These are phyloP conservation scores for Ziziphus jujuba DNA, from an alignment of 306 rosid species.

Conservation along the genomic window DNA sequence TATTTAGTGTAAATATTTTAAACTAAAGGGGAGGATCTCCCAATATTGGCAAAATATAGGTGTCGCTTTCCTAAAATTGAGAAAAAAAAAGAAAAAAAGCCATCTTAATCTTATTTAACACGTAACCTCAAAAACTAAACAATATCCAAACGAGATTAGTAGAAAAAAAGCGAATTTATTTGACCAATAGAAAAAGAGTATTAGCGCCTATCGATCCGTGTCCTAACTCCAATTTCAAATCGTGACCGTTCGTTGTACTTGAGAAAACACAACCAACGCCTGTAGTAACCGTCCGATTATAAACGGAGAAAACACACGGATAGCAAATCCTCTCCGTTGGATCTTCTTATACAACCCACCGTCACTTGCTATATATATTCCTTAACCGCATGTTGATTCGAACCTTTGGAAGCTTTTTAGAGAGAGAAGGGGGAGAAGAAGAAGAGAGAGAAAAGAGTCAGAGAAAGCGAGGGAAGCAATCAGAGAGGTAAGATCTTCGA, in stretches of 20 bases:
- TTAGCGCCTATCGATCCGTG: conserved; percentile 44
- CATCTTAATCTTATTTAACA: too few relatives aligned
- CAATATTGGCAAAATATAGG: too few relatives aligned
- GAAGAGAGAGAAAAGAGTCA: not conserved
- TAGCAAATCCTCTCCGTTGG: conserved; percentile 37
- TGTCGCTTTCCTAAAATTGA: too few relatives aligned
- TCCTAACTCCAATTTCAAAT: not conserved
- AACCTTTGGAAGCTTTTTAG: conserved; percentile 15
- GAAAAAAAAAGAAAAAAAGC: too few relatives aligned
- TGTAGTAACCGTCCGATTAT: conserved; percentile 33
- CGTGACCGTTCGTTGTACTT: conserved; percentile 23
- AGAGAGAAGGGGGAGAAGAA: not conserved
- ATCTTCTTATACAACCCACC: conserved; percentile 1
- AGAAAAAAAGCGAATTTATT: not conserved
- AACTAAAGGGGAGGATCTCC: too few relatives aligned
- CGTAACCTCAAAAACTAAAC: not conserved
- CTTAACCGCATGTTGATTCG: accelerated
- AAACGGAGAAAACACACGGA: conserved; percentile 54
- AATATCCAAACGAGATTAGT: not conserved
- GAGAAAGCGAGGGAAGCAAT: not conserved
- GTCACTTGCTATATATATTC: conserved; percentile 33
- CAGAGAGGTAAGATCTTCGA: conserved; percentile 27
- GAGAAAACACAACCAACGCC: conserved; percentile 49
- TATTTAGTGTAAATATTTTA: too few relatives aligned
- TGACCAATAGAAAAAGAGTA: conserved; percentile 37